Evolutionary conservation across 1,284 basidiomycete species (phyloP), one percentile per base, ranked within the genome.

Genomic region (Ceratobasidium sp.): DNA sequence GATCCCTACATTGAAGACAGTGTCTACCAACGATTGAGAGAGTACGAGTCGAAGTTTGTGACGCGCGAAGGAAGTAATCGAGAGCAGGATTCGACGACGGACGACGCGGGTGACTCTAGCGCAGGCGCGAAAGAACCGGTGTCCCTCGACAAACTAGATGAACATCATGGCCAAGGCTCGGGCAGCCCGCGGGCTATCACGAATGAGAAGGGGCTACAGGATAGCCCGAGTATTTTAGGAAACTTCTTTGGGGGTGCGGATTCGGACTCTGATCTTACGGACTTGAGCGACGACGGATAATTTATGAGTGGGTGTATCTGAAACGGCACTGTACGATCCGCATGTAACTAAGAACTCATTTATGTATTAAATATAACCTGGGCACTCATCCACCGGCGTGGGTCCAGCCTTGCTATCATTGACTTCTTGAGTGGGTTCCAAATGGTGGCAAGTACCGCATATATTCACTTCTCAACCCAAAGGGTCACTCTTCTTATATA

Each of bases 1-100:
- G 88, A 91, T 81, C 84, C 88, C 71, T 91, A 86, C 80, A 73
- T 87, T 61, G 84, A 87, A 42, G 88, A 90, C 83, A 15, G 28
- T 12, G 28, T 65, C 10, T 74, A 74, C 48, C 61, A 64, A 26
- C n/a, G 44, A 20, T 20, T 74, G 26, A 38, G 20, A 42, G 71
- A 74, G 48, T 74, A 64, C 48, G 48, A 73, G 42, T 42, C 52
- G n/a, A 71, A 12, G 68, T 12, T 66, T 5, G 33, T 26, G 20
- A 38, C 28, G 33, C 2, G 23, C 2, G 68, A 2, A 12, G 66
- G 23, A 28, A 54, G 10, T 38, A 26, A 40, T 20, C 3, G 42
- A 59, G 17, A 26, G 13, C 17, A 42, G 20, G 26, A 28, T 17
- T 3, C 52, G 5, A 50, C 12, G 20, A 42, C 40, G 4, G 9